Evolutionary conservation across 805 yeast species (phyloP).

Genomic region (Ogataea chonburiensis): DNA sequence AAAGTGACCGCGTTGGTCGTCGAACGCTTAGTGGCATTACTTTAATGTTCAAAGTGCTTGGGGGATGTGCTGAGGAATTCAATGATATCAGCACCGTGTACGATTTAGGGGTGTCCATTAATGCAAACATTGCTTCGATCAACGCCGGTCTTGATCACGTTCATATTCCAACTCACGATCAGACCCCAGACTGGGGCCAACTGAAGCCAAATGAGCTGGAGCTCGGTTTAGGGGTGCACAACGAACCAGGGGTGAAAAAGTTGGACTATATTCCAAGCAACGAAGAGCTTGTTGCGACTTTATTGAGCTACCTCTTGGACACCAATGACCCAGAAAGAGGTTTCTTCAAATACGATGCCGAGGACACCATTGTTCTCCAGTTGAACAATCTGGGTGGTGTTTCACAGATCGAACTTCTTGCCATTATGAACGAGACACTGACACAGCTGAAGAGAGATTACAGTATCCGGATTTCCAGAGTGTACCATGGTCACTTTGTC

Average conservation of each 20-base stretch:
- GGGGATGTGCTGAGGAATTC: slow-evolving; percentile 33
- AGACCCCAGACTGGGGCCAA: slow-evolving; percentile 25
- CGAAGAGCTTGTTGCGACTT: slow-evolving; percentile 31
- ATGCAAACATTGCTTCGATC: slow-evolving; percentile 33
- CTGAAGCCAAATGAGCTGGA: slow-evolving; percentile 34
- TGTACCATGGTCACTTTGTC: slow-evolving; percentile 36
- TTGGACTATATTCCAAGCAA: slow-evolving; percentile 33
- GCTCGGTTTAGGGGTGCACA: slow-evolving; percentile 40
- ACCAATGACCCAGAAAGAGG: slow-evolving; percentile 31
- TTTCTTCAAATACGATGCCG: slow-evolving; percentile 30
- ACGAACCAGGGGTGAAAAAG: slow-evolving; percentile 39
- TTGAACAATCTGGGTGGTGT: slow-evolving; percentile 41
- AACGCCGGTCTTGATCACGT: slow-evolving; percentile 41
- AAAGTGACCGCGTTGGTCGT: slow-evolving; percentile 37
- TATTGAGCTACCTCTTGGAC: slow-evolving; percentile 32
- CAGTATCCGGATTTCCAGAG: slow-evolving; percentile 31
- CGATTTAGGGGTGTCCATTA: slow-evolving; percentile 31
- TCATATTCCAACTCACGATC: slow-evolving; percentile 37
- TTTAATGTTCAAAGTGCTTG: slow-evolving; percentile 33
- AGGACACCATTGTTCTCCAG: slow-evolving; percentile 33
- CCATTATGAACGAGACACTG: slow-evolving; percentile 28
- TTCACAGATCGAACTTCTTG: slow-evolving; percentile 35
- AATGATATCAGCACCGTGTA: slow-evolving; percentile 30
- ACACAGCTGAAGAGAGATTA: slow-evolving; percentile 28
- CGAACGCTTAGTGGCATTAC: slow-evolving; percentile 38